Conservation (phyloP, 495 filamentous ascomycete species). For the Podospora comata region DNA sequence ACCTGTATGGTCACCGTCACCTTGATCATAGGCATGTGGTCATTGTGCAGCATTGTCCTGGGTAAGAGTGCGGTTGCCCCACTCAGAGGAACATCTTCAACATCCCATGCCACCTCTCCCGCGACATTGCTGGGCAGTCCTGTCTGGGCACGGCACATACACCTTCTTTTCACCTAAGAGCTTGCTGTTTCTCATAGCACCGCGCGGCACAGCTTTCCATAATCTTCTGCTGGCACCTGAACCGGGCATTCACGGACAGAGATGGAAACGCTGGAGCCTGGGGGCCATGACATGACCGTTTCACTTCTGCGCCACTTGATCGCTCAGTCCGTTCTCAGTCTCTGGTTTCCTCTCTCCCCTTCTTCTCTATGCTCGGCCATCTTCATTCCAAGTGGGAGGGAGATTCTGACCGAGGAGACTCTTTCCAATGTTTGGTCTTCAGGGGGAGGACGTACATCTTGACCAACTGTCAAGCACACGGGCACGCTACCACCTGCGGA, state of each 20-base stretch:
- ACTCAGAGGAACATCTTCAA: neutral
- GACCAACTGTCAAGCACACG: neutral
- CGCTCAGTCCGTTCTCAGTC: slow-evolving; percentile 6
- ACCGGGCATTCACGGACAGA: slow-evolving; percentile 5
- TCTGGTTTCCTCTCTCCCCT: slow-evolving; percentile 19
- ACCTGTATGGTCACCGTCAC: neutral
- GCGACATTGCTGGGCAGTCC: slow-evolving; percentile 10
- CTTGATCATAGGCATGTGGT: neutral
- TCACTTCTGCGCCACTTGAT: neutral
- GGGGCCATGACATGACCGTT: slow-evolving; percentile 4
- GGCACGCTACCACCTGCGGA: neutral
- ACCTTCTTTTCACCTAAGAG: neutral
- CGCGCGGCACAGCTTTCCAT: slow-evolving; percentile 30
- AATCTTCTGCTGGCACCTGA: neutral
- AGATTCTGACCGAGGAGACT: neutral
- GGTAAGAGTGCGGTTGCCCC: slow-evolving; percentile 3
- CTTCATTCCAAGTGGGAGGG: neutral
- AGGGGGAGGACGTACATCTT: neutral
- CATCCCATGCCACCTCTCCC: slow-evolving; percentile 19
- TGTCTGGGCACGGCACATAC: slow-evolving; percentile 25
- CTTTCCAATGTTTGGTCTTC: neutral
- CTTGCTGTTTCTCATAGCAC: slow-evolving; percentile 15
- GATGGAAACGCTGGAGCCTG: slow-evolving; percentile 34
- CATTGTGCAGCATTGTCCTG: slow-evolving; percentile 6
- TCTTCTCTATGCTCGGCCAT: slow-evolving; percentile 2